Evolutionary conservation across 1,284 basidiomycete genomes (phyloP), one percentile per base, ranked within the genome.

Genomic region (Ustilago esculenta): DNA sequence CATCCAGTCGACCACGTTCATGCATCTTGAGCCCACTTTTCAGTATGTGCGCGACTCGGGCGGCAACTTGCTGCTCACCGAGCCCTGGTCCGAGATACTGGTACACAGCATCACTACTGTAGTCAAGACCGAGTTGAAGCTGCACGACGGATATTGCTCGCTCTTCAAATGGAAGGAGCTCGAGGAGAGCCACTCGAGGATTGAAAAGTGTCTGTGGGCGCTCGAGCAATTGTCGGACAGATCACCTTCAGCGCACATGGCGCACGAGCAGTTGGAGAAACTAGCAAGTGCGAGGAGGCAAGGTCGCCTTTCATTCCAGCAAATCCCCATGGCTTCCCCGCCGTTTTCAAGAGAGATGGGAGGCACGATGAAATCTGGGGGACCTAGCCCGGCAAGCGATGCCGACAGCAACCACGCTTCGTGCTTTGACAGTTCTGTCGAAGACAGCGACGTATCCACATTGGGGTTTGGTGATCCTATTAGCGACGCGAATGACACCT

Each of bases 61-160:
- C 5, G 34, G 42, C 15, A 58, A 50, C 15, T 17, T 58, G 30
- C 43, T 58, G 4, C 23, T 51, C 21, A 58, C 56, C 15, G 56
- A 58, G 30, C 48, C 56, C 2, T 58, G 56, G 56, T 45, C 56
- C 20, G 56, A 51, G 37, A 58, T 58, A 24, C 27, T 58, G 29
- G 48, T 58, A 17, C 56, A 58, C 23, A 51, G 47, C 35, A 51
- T 58, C 43, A 45, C 48, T 15, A 23, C 48, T 7, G 49, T 52
- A 24, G 37, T 50, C 47, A 58, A 51, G 43, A 51, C 48, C 18
- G 56, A 58, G 17, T 14, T 58, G 36, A 50, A 50, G 48, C 36
- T 51, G 42, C 56, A 58, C 32, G 56, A 58, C 12, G 56, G 47
- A 14, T 50, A 45, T 23, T 47, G 56, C 33, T 49, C 47, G 17